Percentiles rank a stretch among this genome's conserved stretches.
Evolutionary conservation across 345 rosid species (phyloP).

Genomic region (Cardiospermum halicacabum): DNA sequence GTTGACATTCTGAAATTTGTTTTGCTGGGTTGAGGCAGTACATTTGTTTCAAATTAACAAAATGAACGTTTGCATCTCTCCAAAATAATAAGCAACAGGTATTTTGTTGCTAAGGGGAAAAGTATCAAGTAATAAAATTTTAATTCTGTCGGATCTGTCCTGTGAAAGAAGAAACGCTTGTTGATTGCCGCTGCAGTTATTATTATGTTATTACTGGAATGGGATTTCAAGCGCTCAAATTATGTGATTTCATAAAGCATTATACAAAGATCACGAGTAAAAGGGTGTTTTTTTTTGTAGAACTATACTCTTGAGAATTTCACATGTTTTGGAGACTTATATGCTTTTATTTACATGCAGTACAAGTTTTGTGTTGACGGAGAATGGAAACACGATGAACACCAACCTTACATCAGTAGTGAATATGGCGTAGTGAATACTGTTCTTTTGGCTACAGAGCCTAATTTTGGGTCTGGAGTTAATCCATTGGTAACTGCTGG

Average conservation of each 20-base stretch:
- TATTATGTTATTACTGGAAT: background rate
- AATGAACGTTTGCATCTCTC: background rate
- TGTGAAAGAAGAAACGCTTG: background rate
- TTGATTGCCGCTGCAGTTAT: background rate
- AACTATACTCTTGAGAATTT: background rate
- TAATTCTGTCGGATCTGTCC: background rate
- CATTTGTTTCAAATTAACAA: background rate
- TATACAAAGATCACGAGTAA: background rate
- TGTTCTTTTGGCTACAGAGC: slow-evolving; percentile 40
- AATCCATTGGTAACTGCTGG: slow-evolving; percentile 27
- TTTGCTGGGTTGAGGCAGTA: background rate
- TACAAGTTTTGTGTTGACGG: slow-evolving; percentile 68
- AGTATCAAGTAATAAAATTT: background rate
- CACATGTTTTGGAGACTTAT: slow-evolving; percentile 2
- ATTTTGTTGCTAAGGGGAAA: background rate
- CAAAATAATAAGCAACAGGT: background rate
- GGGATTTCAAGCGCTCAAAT: background rate
- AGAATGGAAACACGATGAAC: slow-evolving; percentile 67
- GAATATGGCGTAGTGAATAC: slow-evolving; percentile 61
- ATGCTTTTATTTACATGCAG: slow-evolving; percentile 32
- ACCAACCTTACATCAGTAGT: slow-evolving; percentile 36
- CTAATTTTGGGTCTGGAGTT: slow-evolving; percentile 23
- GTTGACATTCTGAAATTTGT: background rate
- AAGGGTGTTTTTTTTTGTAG: background rate
- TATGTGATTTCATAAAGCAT: background rate